Evolutionary conservation across 2,329 filamentous ascomycete species (phyloP).

Genomic region (Graphilbum ipis-grandicollis): DNA sequence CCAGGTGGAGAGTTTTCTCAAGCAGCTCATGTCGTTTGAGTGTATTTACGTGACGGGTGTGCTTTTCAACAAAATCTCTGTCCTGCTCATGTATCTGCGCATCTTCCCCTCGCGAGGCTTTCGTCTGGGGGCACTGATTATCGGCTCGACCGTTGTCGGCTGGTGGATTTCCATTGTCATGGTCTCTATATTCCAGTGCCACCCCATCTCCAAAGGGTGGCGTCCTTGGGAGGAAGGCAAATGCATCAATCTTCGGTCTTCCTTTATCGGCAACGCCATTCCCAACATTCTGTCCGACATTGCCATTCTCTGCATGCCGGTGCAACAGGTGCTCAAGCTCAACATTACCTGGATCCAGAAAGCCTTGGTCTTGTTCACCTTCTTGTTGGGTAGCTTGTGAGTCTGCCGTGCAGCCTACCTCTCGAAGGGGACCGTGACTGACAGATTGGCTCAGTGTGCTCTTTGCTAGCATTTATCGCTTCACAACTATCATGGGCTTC

Average conservation of each 20-base stretch:
- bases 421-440: too few relatives aligned
- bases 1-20: conserved; percentile 3
- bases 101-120: conserved; percentile 12
- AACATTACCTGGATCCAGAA: conserved; percentile 10
- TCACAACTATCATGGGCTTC: conserved; percentile 15
- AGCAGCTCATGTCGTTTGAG: conserved; percentile 7
- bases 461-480: conserved; percentile 12
- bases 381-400: conserved; percentile 18
- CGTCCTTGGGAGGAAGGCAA: conserved; percentile 14
- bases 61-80: conserved; percentile 1
- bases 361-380: conserved; percentile 13
- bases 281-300: conserved; percentile 23
- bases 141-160: conserved; percentile 4
- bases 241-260: conserved; percentile 21
- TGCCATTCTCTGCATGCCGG: conserved; percentile 15
- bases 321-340: conserved; percentile 9
- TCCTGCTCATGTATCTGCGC: conserved; percentile 12
- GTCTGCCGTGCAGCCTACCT: conserved; percentile 5
- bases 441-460: conserved; percentile 10
- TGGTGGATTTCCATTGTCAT: conserved; percentile 12
- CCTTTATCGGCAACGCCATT: conserved; percentile 25
- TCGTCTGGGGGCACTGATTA: conserved; percentile 7
- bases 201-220: conserved; percentile 20
- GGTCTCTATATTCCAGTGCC: conserved; percentile 19
- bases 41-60: conserved; percentile 4